Conservation (phyloP, 345 rosid genomes). For the Heritiera fomes region DNA sequence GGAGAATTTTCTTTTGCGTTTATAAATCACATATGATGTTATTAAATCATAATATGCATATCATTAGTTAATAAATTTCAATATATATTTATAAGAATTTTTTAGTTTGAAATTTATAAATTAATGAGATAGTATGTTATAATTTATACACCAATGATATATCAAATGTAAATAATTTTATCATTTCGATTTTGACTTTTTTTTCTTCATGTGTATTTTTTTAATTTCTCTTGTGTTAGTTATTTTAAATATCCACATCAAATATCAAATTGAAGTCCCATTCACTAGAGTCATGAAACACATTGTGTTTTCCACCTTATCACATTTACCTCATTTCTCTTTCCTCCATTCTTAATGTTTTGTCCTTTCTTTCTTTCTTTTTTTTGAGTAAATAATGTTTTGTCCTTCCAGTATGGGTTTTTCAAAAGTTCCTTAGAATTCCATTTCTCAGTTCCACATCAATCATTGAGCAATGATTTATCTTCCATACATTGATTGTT, state of each 20-base stretch:
- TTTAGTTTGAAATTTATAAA: no score
- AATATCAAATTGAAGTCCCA: constrained; percentile 9
- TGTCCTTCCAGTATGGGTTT: constrained; percentile 20
- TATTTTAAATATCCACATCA: no score
- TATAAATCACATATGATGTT: no score
- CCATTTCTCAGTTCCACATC: not conserved
- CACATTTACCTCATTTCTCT: constrained; percentile 2
- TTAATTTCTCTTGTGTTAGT: not conserved
- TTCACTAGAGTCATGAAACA: not conserved
- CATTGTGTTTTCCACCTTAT: not conserved
- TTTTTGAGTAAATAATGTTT: not conserved
- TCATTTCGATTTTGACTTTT: not conserved
- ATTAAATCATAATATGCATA: no score
- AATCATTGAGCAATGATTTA: constrained; percentile 26
- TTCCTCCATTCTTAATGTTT: constrained; percentile 9
- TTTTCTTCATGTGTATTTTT: not conserved
- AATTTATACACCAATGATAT: no score
- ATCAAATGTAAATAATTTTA: not conserved
- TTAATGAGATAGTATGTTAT: no score
- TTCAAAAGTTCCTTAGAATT: not conserved
- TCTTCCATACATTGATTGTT: not conserved
- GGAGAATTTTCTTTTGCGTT: not conserved
- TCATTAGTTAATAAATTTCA: no score
- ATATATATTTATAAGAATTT: no score
- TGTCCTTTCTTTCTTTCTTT: constrained; percentile 14